Evolutionary conservation across 805 yeast species (phyloP).

Genomic region (Dipodascopsis uninucleata): DNA sequence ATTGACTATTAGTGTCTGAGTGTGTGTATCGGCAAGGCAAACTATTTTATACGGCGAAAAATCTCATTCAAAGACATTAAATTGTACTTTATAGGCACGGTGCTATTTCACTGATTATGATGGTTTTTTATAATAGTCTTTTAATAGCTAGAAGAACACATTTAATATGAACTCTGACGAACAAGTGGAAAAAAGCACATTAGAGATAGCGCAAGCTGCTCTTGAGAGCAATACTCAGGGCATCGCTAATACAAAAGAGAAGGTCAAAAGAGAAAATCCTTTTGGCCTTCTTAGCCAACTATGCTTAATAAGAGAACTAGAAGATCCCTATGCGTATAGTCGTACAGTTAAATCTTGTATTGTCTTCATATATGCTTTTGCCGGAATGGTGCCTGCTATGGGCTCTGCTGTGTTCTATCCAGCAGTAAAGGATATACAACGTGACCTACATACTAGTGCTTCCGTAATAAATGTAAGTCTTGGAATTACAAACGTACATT

Average conservation of each 20-base stretch:
- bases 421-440: constrained; percentile 59
- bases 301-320: constrained; percentile 61
- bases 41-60: no score
- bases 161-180: background rate
- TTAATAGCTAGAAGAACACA: constrained; percentile 3
- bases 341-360: constrained; percentile 47
- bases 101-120: no score
- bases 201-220: background rate
- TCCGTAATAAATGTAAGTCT: constrained; percentile 57
- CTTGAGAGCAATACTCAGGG: background rate
- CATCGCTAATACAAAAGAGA: background rate
- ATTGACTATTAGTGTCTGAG: no score
- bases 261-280: constrained; percentile 7
- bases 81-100: no score
- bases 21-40: no score
- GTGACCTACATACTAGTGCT: constrained; percentile 52
- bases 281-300: constrained; percentile 31
- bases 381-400: constrained; percentile 83
- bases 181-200: background rate
- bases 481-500: no score
- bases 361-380: constrained; percentile 63
- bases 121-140: no score
- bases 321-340: constrained; percentile 67
- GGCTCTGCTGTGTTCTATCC: constrained; percentile 82
- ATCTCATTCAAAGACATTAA: no score